Evolutionary conservation across 2,329 filamentous ascomycete genomes (phyloP).

Genomic region (Magnaporthiopsis incrustans): DNA sequence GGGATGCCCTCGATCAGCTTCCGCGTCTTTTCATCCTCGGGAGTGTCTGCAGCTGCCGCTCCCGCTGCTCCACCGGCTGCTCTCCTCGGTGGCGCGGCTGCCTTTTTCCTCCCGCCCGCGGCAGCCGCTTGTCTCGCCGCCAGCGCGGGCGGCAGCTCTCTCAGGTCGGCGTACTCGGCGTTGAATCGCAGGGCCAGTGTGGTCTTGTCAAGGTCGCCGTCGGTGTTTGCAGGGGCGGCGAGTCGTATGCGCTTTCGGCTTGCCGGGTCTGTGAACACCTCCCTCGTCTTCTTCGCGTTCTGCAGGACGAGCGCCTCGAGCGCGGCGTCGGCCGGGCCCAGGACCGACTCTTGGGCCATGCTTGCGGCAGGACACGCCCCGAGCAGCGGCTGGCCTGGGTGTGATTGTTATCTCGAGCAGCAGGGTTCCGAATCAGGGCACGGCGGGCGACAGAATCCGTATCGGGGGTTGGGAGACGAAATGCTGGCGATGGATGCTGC

Average conservation of each 20-base stretch:
- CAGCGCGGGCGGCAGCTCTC: constrained; percentile 67
- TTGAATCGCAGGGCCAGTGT: constrained; percentile 51
- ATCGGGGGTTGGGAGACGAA: not conserved
- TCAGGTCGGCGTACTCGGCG: constrained; percentile 70
- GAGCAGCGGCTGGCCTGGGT: not conserved
- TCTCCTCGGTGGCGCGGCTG: constrained; percentile 48
- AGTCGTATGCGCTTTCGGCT: constrained; percentile 25
- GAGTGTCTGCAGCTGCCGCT: constrained; percentile 24
- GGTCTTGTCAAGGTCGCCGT: constrained; percentile 31
- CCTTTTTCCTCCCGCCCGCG: constrained; percentile 54
- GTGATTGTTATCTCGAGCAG: not conserved
- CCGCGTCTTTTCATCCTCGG: constrained; percentile 40
- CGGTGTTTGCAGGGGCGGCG: constrained; percentile 26
- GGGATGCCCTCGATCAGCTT: constrained; percentile 61
- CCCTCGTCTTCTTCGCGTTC: constrained; percentile 32
- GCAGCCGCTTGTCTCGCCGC: constrained; percentile 68
- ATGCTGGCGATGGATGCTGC: not conserved
- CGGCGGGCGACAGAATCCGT: not conserved
- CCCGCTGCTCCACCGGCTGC: constrained; percentile 48
- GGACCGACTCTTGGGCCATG: constrained; percentile 23
- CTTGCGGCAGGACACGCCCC: constrained; percentile 9
- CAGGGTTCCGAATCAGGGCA: not conserved
- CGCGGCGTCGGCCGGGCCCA: constrained; percentile 14
- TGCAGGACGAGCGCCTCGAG: constrained; percentile 30
- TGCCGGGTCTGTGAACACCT: constrained; percentile 27